Evolutionary conservation across 2,329 filamentous ascomycete genomes (phyloP).

Genomic region (Fonsecaea nubica): DNA sequence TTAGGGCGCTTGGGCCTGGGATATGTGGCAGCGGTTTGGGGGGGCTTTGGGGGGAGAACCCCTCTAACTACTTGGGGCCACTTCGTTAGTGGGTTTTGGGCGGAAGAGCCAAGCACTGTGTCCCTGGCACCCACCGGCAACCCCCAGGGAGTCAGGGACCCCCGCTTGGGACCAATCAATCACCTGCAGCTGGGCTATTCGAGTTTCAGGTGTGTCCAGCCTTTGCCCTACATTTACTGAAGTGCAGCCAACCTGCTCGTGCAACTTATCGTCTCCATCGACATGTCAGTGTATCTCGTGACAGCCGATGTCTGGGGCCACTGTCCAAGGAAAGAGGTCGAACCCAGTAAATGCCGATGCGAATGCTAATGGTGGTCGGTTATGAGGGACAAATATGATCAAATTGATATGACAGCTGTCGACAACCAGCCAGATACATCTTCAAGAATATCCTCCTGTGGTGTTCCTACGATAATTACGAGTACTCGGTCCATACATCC

Average conservation of each 20-base stretch:
- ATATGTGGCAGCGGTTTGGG: constrained; percentile 1
- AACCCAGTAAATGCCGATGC: background rate
- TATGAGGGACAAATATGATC: background rate
- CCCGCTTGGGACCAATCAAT: constrained; percentile 3
- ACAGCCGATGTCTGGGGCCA: background rate
- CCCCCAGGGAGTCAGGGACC: background rate
- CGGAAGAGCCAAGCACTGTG: constrained; percentile 5
- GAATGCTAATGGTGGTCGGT: background rate
- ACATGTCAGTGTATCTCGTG: background rate
- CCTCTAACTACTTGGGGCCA: background rate
- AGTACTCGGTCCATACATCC: no score
- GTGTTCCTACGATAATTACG: background rate
- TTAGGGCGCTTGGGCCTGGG: background rate
- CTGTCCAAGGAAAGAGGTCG: background rate
- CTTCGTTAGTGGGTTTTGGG: constrained; percentile 5
- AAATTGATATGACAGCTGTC: background rate
- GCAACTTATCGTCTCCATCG: background rate
- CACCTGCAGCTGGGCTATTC: background rate
- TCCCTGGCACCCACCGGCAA: constrained; percentile 2
- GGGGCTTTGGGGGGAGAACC: background rate
- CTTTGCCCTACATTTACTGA: background rate
- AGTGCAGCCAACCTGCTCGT: background rate
- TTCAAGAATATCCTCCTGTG: background rate
- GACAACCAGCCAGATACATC: background rate
- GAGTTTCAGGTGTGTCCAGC: constrained; percentile 1